A percentile compares a stretch with the other conserved stretches of the same genome.
Evolutionary conservation across 2,329 filamentous ascomycete genomes (phyloP).

Genomic region (Fusarium lateritium): DNA sequence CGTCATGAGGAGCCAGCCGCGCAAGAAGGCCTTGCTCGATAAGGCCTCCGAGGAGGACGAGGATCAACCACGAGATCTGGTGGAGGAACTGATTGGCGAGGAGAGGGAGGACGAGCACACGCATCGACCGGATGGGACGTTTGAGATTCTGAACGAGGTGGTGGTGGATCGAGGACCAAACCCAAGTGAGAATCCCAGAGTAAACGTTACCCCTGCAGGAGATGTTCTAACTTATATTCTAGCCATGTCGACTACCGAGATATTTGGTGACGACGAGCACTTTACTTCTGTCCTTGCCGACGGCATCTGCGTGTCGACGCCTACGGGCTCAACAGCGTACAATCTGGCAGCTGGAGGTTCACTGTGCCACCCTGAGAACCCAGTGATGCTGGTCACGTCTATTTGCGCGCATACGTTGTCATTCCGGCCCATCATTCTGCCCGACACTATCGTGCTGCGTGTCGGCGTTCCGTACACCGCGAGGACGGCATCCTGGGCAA

Average conservation of each 20-base stretch:
- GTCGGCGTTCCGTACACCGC: constrained; percentile 96
- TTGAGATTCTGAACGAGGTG: constrained; percentile 96
- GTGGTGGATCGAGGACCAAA: constrained; percentile 96
- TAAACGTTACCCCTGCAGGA: constrained; percentile 4
- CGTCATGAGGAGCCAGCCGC: constrained; percentile 83
- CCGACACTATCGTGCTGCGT: constrained; percentile 94
- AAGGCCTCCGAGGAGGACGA: constrained; percentile 53
- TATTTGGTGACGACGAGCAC: constrained; percentile 95
- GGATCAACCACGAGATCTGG: constrained; percentile 73
- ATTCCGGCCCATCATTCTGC: constrained; percentile 95
- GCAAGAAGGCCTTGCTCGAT: constrained; percentile 51
- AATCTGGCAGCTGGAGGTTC: constrained; percentile 96
- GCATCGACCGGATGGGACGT: constrained; percentile 86
- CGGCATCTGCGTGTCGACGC: constrained; percentile 93
- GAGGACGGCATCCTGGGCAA: constrained; percentile 93
- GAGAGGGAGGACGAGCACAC: constrained; percentile 88
- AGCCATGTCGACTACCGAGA: constrained; percentile 92
- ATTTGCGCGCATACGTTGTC: constrained; percentile 96
- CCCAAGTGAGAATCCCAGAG: constrained; percentile 74
- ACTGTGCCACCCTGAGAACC: constrained; percentile 95
- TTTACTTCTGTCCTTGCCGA: constrained; percentile 95
- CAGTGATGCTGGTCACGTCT: constrained; percentile 92
- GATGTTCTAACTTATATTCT: constrained; percentile 24
- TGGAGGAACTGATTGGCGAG: constrained; percentile 91
- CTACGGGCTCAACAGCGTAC: constrained; percentile 95